A percentile compares a stretch with the other conserved stretches of the same genome.
phyloP scores from a whole-genome alignment of 2,329 filamentous ascomycete genomes.

The Ophiostoma fasciatum region DNA sequence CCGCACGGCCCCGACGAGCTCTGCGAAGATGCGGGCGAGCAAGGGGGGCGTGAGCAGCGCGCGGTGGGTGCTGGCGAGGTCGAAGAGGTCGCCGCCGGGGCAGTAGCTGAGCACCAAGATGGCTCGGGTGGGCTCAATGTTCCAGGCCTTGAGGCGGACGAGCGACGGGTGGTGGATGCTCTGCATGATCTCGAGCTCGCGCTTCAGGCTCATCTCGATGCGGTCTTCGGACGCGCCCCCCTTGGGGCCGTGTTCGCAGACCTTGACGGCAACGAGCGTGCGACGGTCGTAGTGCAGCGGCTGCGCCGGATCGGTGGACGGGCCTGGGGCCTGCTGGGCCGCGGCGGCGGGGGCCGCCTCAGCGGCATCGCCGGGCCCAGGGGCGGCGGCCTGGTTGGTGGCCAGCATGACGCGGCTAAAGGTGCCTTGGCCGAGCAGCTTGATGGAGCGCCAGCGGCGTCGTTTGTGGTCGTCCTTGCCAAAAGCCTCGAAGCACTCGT shows the following conservation, averaged over 20 bases:
- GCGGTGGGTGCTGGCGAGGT: slow-evolving; percentile 63
- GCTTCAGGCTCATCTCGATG: slow-evolving; percentile 83
- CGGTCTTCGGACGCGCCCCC: slow-evolving; percentile 88
- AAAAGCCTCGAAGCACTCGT: slow-evolving; percentile 56
- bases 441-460: slow-evolving; percentile 65
- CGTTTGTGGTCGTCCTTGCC: slow-evolving; percentile 54
- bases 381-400: slow-evolving; percentile 70
- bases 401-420: slow-evolving; percentile 92
- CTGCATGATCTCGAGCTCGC: slow-evolving; percentile 89
- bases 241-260: slow-evolving; percentile 86
- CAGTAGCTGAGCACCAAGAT: slow-evolving; percentile 84
- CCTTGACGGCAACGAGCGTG: slow-evolving; percentile 83
- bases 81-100: slow-evolving; percentile 87
- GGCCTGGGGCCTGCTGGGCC: slow-evolving; percentile 23
- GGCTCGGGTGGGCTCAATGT: slow-evolving; percentile 65
- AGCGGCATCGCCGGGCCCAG: too few species aligned
- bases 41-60: slow-evolving; percentile 52
- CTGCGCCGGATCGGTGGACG: slow-evolving; percentile 16
- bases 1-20: slow-evolving; percentile 68
- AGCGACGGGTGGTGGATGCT: slow-evolving; percentile 77
- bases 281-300: slow-evolving; percentile 43
- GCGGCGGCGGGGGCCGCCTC: too few species aligned
- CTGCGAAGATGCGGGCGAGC: slow-evolving; percentile 75
- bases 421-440: slow-evolving; percentile 76
- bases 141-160: slow-evolving; percentile 85